phyloP scores from a whole-genome alignment of 2,329 filamentous ascomycete species.

The Fusarium globosum region DNA sequence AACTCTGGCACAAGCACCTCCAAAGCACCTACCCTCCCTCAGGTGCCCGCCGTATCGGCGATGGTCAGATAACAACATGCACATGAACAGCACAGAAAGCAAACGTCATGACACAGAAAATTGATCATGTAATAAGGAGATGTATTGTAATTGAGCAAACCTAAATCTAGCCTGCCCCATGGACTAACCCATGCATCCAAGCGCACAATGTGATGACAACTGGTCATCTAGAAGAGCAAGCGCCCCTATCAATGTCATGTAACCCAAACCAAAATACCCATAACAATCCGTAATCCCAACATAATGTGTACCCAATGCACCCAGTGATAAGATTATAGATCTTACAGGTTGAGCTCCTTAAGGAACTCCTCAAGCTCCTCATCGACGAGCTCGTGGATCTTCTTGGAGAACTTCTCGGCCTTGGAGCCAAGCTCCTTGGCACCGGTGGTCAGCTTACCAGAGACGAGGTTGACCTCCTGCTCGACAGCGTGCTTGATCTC shows the following conservation, averaged over 20 bases:
- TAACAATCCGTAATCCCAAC: constrained; percentile 40
- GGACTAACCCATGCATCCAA: constrained; percentile 28
- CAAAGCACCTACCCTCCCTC: neutral
- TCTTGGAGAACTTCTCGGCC: constrained; percentile 71
- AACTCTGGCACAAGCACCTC: neutral
- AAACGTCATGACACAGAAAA: neutral
- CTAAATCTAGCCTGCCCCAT: constrained; percentile 18
- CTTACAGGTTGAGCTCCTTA: constrained; percentile 60
- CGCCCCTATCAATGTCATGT: constrained; percentile 35
- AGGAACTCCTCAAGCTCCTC: constrained; percentile 71
- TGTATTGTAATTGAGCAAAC: constrained; percentile 34
- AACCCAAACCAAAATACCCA: constrained; percentile 46
- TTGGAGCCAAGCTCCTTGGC: constrained; percentile 64
- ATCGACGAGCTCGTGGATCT: constrained; percentile 71
- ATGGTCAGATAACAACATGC: neutral
- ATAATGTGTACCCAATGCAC: constrained; percentile 44
- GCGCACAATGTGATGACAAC: constrained; percentile 28
- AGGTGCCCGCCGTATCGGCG: neutral
- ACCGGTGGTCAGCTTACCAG: constrained; percentile 66
- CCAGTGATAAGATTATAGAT: constrained; percentile 37
- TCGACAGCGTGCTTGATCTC: constrained; percentile 70
- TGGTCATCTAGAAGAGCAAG: constrained; percentile 31
- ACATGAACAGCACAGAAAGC: neutral
- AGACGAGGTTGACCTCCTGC: constrained; percentile 69
- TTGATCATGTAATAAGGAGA: constrained; percentile 27